Base-by-base conservation (phyloP, 192 early-diverging fungal species). In the Chytriomyces sp. region DNA sequence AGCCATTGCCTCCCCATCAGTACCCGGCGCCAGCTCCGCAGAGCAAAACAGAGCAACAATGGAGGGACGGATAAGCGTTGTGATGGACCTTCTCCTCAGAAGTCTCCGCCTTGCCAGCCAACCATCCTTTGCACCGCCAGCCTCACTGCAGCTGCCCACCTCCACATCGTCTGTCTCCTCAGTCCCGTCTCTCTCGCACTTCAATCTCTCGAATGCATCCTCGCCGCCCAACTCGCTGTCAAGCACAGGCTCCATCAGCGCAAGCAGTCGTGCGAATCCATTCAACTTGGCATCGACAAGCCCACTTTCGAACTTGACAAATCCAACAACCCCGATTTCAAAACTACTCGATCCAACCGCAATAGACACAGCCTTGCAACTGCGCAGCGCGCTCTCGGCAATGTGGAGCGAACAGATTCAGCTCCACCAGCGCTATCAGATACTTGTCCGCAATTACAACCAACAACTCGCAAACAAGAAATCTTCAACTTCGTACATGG, bases 31-130 rank as follows among this genome's bases (percentile, higher is more conserved):
- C 20, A 3, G 13, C 53, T 59, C 63, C 11, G 26, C 63, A 13
- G 11, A 35, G 63, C 28, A 69, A 26, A 35, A 69, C 67, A 26
- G 67, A 9, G 46, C 9, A 13, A 69, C 47, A n/a, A 69, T 69
- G 67, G 67, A 69, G 46, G 67, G 67, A n/a, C 67, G 67, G 16
- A 46, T 69, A 18, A 16, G 43, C 16, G 67, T 69, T 9, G 67
- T 69, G 43, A 35, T 69, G 43, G 67, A 69, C 47, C 46, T 69
- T 11, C 46, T 69, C 9, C 18, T 69, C 43, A 26, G 67, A 18
- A 69, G 43, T 26, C 43, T 69, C 4, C 67, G 67, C 5, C 46
- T 69, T 26, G 67, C 67, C 9, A 46, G 1, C 18, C 47, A 26
- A 16, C 47, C 67, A 5, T n/a, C 64, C 2, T 16, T 35, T n/a